phyloP scores from a whole-genome alignment of 371 early-diverging fungal species.

The Lichtheimia corymbifera region DNA sequence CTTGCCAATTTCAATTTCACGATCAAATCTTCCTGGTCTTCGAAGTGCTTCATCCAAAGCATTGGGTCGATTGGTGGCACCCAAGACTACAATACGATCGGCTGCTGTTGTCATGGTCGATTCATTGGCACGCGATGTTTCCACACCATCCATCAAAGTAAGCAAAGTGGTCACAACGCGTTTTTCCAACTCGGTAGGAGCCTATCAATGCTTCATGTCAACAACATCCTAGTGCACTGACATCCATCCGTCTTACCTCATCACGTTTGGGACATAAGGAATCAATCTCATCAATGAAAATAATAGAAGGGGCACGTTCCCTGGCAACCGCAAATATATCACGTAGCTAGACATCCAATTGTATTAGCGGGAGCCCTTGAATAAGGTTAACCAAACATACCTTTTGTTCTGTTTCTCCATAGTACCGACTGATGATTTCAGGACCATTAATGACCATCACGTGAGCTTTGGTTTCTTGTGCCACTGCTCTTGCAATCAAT shows the following conservation, averaged over 20 bases:
- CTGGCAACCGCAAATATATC: constrained; percentile 83
- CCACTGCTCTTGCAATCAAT: constrained; percentile 89
- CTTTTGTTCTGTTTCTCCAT: constrained; percentile 96
- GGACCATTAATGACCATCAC: constrained; percentile 93
- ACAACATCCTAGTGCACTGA: not conserved
- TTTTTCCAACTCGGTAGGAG: constrained; percentile 77
- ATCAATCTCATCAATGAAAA: constrained; percentile 99
- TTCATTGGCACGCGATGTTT: not conserved
- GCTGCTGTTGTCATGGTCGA: constrained; percentile 1
- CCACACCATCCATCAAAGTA: constrained; percentile 94
- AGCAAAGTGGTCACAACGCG: constrained; percentile 96
- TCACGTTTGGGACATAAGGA: constrained; percentile 93
- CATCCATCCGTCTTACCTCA: constrained; percentile 45
- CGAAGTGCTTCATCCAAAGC: constrained; percentile 95
- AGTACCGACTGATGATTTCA: constrained; percentile 92
- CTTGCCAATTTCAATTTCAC: constrained; percentile 89
- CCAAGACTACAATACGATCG: constrained; percentile 81
- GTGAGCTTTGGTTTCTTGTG: constrained; percentile 79
- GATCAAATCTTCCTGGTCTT: constrained; percentile 97
- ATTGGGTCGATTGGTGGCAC: constrained; percentile 97
- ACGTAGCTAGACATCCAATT: constrained; percentile 52
- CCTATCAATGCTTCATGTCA: constrained; percentile 25
- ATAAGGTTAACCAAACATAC: constrained; percentile 35
- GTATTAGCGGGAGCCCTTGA: not conserved
- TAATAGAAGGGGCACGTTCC: constrained; percentile 85